A percentile compares a stretch with the other conserved stretches of the same genome.
These are phyloP conservation scores for Gymnopilus junonius DNA, from an alignment of 768 basidiomycete genomes.

Conservation along the genomic window DNA sequence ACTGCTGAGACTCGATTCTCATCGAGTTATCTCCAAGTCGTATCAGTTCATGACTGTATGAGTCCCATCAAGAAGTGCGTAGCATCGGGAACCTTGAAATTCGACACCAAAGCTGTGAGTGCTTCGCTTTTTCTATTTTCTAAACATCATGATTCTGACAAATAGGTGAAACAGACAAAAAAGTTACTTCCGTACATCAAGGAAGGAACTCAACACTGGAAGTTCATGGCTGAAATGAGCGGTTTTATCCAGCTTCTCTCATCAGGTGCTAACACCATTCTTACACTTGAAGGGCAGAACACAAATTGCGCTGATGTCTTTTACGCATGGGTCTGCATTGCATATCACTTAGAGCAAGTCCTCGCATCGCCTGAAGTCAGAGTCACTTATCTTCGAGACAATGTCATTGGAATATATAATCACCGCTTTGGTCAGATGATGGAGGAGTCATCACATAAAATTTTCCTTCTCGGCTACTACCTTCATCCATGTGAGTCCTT, in stretches of 20 bases:
- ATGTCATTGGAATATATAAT: conserved; percentile 30
- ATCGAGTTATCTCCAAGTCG: no score
- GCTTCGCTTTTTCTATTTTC: conserved; percentile 4
- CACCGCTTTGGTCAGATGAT: conserved; percentile 33
- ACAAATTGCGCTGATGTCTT: conserved; percentile 33
- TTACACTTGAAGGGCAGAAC: conserved; percentile 33
- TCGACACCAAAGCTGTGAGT: conserved; percentile 27
- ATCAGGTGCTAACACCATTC: conserved; percentile 26
- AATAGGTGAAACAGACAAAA: conserved; percentile 16
- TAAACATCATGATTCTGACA: neutral
- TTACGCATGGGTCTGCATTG: conserved; percentile 34
- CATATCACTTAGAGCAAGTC: conserved; percentile 26
- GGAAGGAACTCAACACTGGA: conserved; percentile 14
- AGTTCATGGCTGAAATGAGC: conserved; percentile 18
- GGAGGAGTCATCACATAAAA: conserved; percentile 28
- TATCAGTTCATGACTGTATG: no score
- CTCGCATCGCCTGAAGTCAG: conserved; percentile 19
- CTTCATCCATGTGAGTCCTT: conserved; percentile 29
- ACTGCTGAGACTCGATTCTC: no score
- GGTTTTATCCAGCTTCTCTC: conserved; percentile 22
- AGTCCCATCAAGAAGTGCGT: conserved; percentile 21
- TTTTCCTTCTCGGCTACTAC: conserved; percentile 33
- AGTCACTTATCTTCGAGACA: conserved; percentile 1
- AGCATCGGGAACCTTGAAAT: conserved; percentile 15
- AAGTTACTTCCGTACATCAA: conserved; percentile 25